These are phyloP conservation scores for Streptanthus diversifolius DNA, from an alignment of 345 rosid species.

Conservation along the genomic window DNA sequence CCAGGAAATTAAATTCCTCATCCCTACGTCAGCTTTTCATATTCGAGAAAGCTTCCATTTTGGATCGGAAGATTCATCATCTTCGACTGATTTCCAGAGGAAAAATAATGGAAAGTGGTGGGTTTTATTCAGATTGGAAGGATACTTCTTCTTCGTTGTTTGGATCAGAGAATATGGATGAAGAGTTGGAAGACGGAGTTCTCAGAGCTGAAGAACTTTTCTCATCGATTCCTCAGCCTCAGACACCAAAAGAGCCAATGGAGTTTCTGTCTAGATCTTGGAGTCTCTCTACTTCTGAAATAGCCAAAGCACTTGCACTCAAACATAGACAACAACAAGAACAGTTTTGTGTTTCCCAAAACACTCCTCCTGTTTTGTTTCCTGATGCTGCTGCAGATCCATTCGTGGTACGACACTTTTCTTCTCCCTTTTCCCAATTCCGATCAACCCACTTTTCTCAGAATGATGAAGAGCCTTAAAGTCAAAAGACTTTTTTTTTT, in stretches of 20 bases:
- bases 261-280: slow-evolving; percentile 93
- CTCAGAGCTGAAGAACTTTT: slow-evolving; percentile 31
- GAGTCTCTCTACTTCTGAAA: slow-evolving; percentile 88
- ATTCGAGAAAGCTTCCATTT: background rate
- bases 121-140: slow-evolving; percentile 45
- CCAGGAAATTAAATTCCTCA: background rate
- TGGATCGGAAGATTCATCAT: background rate
- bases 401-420: slow-evolving; percentile 38
- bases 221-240: slow-evolving; percentile 65
- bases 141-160: slow-evolving; percentile 33
- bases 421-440: background rate
- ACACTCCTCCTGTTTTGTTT: slow-evolving; percentile 27
- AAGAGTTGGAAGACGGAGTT: slow-evolving; percentile 42
- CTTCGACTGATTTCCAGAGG: background rate
- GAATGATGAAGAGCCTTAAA: background rate
- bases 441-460: background rate
- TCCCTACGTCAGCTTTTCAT: slow-evolving; percentile 21
- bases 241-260: slow-evolving; percentile 88
- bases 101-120: slow-evolving; percentile 56
- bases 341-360: slow-evolving; percentile 31
- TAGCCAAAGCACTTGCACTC: slow-evolving; percentile 82
- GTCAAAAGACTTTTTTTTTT: slow-evolving; percentile 1
- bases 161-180: slow-evolving; percentile 53
- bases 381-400: slow-evolving; percentile 44
- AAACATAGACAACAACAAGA: slow-evolving; percentile 53